These are phyloP conservation scores for Geotrichum phurueaensis DNA, from an alignment of 1,139 yeast species.

Conservation along the genomic window DNA sequence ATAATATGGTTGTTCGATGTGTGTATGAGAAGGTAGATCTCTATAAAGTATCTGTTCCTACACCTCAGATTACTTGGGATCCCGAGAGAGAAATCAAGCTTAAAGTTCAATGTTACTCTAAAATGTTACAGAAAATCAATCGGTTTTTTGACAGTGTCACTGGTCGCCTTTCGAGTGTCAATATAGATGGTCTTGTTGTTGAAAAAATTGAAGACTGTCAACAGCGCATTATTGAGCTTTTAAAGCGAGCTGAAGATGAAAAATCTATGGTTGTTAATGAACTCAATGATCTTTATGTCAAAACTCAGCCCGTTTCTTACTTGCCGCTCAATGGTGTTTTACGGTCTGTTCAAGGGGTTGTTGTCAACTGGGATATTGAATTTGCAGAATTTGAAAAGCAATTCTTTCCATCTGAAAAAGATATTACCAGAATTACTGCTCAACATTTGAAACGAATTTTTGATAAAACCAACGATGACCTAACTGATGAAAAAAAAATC, in stretches of 20 bases:
- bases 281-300: conserved; percentile 50
- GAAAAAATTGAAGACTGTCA: conserved; percentile 70
- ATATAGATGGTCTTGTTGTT: conserved; percentile 65
- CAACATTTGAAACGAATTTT: conserved; percentile 77
- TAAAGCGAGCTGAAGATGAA: conserved; percentile 50
- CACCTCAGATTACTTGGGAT: conserved; percentile 63
- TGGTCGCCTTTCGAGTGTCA: conserved; percentile 67
- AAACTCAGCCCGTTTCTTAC: conserved; percentile 58
- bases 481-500: conserved; percentile 32
- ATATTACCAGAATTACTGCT: conserved; percentile 85
- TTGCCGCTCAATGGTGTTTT: conserved; percentile 64
- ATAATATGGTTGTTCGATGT: conserved; percentile 70
- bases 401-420: conserved; percentile 87
- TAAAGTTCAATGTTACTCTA: conserved; percentile 57
- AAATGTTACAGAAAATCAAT: conserved; percentile 49
- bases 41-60: conserved; percentile 74
- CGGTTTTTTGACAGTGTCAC: conserved; percentile 69
- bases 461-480: conserved; percentile 37
- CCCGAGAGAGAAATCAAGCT: conserved; percentile 64
- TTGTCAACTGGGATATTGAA: conserved; percentile 83
- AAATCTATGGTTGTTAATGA: conserved; percentile 41
- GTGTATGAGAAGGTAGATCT: conserved; percentile 72
- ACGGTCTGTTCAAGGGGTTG: conserved; percentile 69
- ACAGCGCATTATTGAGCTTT: conserved; percentile 52
- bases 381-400: conserved; percentile 75